Evolutionary conservation across 1,284 basidiomycete species (phyloP).

Genomic region (Irpex sp.): DNA sequence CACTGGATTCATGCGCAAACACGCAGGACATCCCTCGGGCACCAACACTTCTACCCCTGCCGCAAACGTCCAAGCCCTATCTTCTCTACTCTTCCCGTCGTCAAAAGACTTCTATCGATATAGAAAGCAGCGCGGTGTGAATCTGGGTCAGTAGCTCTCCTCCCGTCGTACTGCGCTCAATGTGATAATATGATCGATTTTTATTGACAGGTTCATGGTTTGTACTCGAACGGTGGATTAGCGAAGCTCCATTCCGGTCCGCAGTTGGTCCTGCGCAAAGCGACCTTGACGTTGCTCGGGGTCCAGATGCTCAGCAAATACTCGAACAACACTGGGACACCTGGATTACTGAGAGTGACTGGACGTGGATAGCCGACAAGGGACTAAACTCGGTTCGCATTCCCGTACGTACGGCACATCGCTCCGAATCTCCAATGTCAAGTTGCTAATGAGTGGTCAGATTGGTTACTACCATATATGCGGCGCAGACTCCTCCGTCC

Average conservation of each 20-base stretch:
- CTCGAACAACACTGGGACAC: conserved; percentile 82
- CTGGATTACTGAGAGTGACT: conserved; percentile 72
- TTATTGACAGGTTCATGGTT: conserved; percentile 64
- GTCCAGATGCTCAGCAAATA: conserved; percentile 52
- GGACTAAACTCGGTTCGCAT: conserved; percentile 85
- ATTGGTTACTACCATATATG: conserved; percentile 80
- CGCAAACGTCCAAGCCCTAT: not conserved
- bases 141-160: conserved; percentile 55
- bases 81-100: conserved; percentile 16
- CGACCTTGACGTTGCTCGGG: conserved; percentile 74
- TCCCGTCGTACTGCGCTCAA: not conserved
- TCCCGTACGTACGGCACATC: conserved; percentile 49
- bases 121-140: conserved; percentile 79
- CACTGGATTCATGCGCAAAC: not conserved
- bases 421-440: not conserved
- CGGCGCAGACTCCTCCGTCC: conserved; percentile 54
- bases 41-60: not conserved
- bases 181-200: not conserved
- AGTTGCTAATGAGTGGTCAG: conserved; percentile 32
- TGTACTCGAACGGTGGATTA: conserved; percentile 75
- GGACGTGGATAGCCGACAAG: conserved; percentile 67
- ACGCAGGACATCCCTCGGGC: not conserved
- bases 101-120: conserved; percentile 52
- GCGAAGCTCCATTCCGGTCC: conserved; percentile 48
- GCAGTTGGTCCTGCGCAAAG: conserved; percentile 60